Base-by-base conservation (phyloP, 2,329 filamentous ascomycete species). In the Colletotrichum nymphaeae region DNA sequence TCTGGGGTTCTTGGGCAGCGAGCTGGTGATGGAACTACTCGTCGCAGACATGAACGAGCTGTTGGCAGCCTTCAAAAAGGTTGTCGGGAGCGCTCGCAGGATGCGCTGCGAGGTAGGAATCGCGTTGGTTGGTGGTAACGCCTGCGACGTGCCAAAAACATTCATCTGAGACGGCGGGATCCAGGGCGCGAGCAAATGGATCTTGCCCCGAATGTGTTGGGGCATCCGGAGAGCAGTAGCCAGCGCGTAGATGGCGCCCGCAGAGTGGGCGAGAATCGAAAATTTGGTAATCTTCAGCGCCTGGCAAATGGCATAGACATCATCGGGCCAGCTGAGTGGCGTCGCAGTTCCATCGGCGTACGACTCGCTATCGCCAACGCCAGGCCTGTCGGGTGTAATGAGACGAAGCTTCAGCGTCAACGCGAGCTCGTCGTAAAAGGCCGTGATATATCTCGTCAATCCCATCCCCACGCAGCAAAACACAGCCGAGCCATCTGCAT, bases 401-500 rank as follows among this genome's bases (percentile, higher is more conserved):
- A 99, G 88, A 24, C 97, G 91, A 69, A 99, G 84, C 81, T 95
- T 97, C 72, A 99, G 85, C 0, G 95, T 97, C 78, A 94, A 85
- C 2, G 97, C 97, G 66, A 99, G 87, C 81, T 99, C 97, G 81
- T 99, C 97, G 80, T 98, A 99, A 81, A 99, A 99, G 0, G 95
- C 95, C 74, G 95, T 98, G 73, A 99, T 94, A 80, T 97, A 99
- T 82, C 97, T 91, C 12, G 97, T 99, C 78, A 99, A 84, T 0
- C 97, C 97, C 97, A 99, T 99, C 24, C 97, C 97, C 3, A 99
- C 95, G 79, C 97, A 99, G 80, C 97, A 97, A 77, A 99, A 95
- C 2, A 99, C 94, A 3, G 95, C 96, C 76, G 93, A 96, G 1
- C 97, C 97, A 56, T 96, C 91, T 0, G 95, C 92, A 81, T 98